A percentile compares a stretch with the other conserved stretches of the same genome.
Evolutionary conservation across 257 asterid species (phyloP).

Genomic region (Capsicum pubescens): DNA sequence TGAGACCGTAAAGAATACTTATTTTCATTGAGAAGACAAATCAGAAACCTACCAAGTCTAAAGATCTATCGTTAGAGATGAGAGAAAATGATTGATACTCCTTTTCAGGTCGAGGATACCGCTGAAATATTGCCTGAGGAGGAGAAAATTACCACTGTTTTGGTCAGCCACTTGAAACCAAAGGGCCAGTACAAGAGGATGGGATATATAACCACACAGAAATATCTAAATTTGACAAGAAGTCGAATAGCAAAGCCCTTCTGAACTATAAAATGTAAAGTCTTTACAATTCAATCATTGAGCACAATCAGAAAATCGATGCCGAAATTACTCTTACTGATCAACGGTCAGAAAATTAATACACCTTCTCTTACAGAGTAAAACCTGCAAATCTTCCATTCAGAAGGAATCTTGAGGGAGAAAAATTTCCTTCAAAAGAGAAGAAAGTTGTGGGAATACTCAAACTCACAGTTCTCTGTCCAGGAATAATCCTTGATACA

Average conservation of each 20-base stretch:
- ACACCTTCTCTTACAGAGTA: conserved; percentile 12
- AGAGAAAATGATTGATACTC: conserved; percentile 96
- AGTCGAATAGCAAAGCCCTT: neutral
- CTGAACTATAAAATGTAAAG: neutral
- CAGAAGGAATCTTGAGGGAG: neutral
- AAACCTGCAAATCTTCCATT: neutral
- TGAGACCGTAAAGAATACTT: neutral
- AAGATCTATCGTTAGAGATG: conserved; percentile 72
- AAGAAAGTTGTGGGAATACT: conserved; percentile 29
- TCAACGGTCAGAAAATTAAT: conserved; percentile 13
- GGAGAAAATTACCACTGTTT: conserved; percentile 28
- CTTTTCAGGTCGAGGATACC: conserved; percentile 96
- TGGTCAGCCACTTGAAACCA: conserved; percentile 34
- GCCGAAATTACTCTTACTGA: neutral
- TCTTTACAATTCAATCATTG: conserved; percentile 21
- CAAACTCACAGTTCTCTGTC: conserved; percentile 94
- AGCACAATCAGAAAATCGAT: neutral
- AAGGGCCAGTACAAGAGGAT: neutral
- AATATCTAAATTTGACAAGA: conserved; percentile 3
- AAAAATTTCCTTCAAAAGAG: neutral
- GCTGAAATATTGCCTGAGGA: conserved; percentile 77
- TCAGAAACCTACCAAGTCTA: conserved; percentile 82
- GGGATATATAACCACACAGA: conserved; percentile 12
- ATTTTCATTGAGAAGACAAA: conserved; percentile 29
- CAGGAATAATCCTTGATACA: conserved; percentile 85